Base-by-base conservation (phyloP, 306 rosid species). In the Benincasa hispida region DNA sequence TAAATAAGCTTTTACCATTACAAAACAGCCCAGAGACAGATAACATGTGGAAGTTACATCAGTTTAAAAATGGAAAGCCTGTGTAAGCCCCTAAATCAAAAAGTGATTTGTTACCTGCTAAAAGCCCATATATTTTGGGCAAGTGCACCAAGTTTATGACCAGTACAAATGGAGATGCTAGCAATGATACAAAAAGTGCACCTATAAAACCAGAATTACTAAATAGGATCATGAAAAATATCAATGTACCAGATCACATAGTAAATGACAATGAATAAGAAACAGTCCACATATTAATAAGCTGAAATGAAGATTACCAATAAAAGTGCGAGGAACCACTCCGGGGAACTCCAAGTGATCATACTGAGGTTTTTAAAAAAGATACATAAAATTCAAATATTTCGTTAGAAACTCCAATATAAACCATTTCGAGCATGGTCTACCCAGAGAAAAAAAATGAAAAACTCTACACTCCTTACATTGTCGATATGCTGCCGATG, bases 291-390 rank as follows among this genome's bases (percentile, higher is more conserved):
- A 13, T 22, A 42, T 37, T 10, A 13, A 19, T 5, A 21, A 22
- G 34, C 42, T 76, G 24, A 25, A 56, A 1, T 22, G 25, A 83
- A 78, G 55, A 84, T 72, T 85, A 91, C 98, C 98, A 2, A 90
- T 75, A 75, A 93, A 90, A 70, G 96, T 90, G 69, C 97, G 96
- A 82, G 97, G 93, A 85, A 91, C 97, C 25, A 91, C 97, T 6
- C 97, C 97, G 15, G 97, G 91, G 56, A 93, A 93, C 81, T 90
- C 98, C 85, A 91, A 79, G 86, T 93, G 98, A 84, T 93, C 98
- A 82, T 91, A 93, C 96, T 93, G 66, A 66, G 51, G 69, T 75
- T 18, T 3, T 37, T 25, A 88, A 68, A 37, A 51, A 21, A 5
- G 61, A 12, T 45, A 76, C 75, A n/a, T 15, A 21, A 80, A 79